Conservation (phyloP, 305 asterid species). For the Euphrasia arctica region DNA sequence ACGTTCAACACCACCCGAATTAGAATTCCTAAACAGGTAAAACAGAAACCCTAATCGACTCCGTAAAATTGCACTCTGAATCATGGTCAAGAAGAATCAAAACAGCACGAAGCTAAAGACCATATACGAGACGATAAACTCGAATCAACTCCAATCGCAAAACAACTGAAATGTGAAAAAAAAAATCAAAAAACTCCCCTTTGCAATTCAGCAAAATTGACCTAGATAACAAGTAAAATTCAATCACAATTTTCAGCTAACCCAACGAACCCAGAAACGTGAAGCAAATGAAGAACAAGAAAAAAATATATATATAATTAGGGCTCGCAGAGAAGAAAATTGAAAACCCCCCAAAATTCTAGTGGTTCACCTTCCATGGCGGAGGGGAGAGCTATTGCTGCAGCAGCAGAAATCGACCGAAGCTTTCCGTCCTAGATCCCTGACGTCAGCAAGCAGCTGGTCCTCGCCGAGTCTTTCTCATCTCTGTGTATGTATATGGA, state of each 20-base stretch:
- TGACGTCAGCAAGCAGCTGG: conserved; percentile 27
- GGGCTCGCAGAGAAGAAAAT: conserved; percentile 18
- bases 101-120: neutral
- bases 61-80: neutral
- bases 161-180: neutral
- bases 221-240: conserved; percentile 2
- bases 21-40: conserved; percentile 1
- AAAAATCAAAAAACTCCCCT: neutral
- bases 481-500: neutral
- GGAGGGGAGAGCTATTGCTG: neutral
- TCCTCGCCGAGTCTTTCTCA: conserved; percentile 23
- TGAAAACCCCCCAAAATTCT: neutral
- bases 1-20: conserved; percentile 7
- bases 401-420: conserved; percentile 15
- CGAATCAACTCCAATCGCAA: neutral
- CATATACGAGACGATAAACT: neutral
- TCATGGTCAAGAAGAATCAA: neutral
- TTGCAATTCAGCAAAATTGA: conserved; percentile 8
- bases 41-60: conserved; percentile 2
- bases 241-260: conserved; percentile 22
- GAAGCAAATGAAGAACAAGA: neutral
- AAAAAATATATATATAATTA: neutral
- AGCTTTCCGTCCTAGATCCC: conserved; percentile 28
- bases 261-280: conserved; percentile 9
- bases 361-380: conserved; percentile 40